Conservation (phyloP, 2,329 filamentous ascomycete genomes). For the Gnomoniopsis smithogilvyi region DNA sequence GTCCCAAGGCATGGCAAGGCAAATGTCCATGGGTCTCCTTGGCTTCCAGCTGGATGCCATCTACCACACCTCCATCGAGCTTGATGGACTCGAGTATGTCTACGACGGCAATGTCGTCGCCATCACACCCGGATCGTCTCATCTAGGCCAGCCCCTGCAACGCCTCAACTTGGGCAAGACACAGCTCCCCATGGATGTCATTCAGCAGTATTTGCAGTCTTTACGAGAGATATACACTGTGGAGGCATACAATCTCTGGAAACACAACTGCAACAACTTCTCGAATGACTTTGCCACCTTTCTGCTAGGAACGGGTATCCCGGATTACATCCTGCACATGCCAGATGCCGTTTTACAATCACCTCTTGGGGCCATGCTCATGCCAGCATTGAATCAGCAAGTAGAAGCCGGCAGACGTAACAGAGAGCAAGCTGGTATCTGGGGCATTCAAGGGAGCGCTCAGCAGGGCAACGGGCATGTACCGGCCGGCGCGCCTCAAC, state of each 20-base stretch:
- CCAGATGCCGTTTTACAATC: constrained; percentile 82
- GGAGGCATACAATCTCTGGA: constrained; percentile 82
- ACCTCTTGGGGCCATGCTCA: constrained; percentile 83
- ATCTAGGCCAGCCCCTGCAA: constrained; percentile 82
- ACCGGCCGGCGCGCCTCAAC: constrained; percentile 20
- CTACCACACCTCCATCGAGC: constrained; percentile 89
- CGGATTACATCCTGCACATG: constrained; percentile 79
- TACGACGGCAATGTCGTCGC: constrained; percentile 86
- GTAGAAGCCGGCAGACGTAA: constrained; percentile 47
- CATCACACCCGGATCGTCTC: constrained; percentile 76
- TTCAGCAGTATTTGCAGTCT: constrained; percentile 85
- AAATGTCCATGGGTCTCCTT: constrained; percentile 52
- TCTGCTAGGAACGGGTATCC: constrained; percentile 82
- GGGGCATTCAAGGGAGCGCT: constrained; percentile 43
- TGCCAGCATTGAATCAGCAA: constrained; percentile 61
- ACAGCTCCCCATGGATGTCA: constrained; percentile 72
- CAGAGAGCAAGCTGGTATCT: constrained; percentile 39
- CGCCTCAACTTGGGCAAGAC: constrained; percentile 72
- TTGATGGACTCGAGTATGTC: constrained; percentile 82
- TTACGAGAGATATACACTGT: constrained; percentile 78
- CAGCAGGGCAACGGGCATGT: constrained; percentile 30
- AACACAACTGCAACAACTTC: constrained; percentile 97
- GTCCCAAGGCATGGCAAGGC: constrained; percentile 56
- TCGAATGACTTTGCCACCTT: constrained; percentile 91
- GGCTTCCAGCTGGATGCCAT: constrained; percentile 77